Percentiles rank a stretch among this genome's conserved stretches.
Conservation (phyloP, 2,329 filamentous ascomycete genomes). For the Colletotrichum sp. region DNA sequence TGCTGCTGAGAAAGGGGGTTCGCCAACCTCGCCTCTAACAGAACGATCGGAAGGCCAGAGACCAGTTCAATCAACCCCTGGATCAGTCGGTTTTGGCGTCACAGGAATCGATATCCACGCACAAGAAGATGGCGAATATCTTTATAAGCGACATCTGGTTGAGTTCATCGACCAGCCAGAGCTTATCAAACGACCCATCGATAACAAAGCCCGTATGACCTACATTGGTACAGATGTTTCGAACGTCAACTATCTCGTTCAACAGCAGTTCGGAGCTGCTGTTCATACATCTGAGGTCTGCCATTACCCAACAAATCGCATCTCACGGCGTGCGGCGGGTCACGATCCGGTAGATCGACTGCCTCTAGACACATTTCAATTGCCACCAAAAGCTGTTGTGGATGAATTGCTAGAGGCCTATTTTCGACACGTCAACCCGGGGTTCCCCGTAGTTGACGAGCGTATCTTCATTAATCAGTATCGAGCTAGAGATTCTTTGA, state of each 20-base stretch:
- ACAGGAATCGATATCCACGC: not conserved
- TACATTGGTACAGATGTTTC: not conserved
- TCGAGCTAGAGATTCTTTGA: not conserved
- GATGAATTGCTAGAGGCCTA: not conserved
- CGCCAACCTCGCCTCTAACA: not conserved
- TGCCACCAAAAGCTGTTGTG: not conserved
- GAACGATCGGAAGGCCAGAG: not conserved
- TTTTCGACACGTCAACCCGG: not conserved
- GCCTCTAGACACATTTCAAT: not conserved
- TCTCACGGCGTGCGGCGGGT: not conserved
- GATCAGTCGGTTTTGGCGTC: not conserved
- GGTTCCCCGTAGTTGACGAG: not conserved
- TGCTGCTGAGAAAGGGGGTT: not conserved
- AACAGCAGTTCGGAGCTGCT: slow-evolving; percentile 5
- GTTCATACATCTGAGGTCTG: not conserved
- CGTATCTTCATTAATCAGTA: not conserved
- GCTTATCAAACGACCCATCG: not conserved
- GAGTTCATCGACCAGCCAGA: not conserved
- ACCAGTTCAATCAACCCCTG: not conserved
- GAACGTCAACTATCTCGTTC: not conserved
- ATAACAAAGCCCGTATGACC: not conserved
- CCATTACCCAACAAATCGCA: not conserved
- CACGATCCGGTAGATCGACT: not conserved
- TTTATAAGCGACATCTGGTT: not conserved
- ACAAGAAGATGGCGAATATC: not conserved